phyloP scores from a whole-genome alignment of 2,329 filamentous ascomycete species.

The Penicillium sp. region DNA sequence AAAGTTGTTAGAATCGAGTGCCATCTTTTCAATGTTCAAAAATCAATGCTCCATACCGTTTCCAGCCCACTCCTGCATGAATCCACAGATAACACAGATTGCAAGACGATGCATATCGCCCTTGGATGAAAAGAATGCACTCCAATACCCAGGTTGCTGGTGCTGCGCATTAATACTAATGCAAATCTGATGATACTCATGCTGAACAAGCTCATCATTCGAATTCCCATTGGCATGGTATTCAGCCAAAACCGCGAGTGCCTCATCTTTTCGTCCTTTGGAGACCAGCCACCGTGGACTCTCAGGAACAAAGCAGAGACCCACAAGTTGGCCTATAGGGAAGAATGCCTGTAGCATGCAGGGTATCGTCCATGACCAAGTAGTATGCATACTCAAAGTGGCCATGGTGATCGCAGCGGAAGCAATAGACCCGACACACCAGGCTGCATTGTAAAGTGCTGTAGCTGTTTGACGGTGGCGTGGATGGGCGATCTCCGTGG shows the following conservation, averaged over 20 bases:
- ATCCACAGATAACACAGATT: slow-evolving; percentile 22
- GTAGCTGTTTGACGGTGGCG: slow-evolving; percentile 29
- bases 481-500: slow-evolving; percentile 32
- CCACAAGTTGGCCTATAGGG: slow-evolving; percentile 49
- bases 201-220: slow-evolving; percentile 26
- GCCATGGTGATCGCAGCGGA: slow-evolving; percentile 19
- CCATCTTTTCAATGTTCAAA: background rate
- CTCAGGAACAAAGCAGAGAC: slow-evolving; percentile 60
- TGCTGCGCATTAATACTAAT: slow-evolving; percentile 21
- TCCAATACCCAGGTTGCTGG: slow-evolving; percentile 18
- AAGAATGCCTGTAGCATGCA: slow-evolving; percentile 54
- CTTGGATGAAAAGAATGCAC: slow-evolving; percentile 16
- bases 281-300: slow-evolving; percentile 64
- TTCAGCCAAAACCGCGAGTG: slow-evolving; percentile 57
- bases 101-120: slow-evolving; percentile 22
- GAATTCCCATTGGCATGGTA: slow-evolving; percentile 57
- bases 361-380: slow-evolving; percentile 59
- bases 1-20: background rate
- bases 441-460: slow-evolving; percentile 32
- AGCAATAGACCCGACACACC: slow-evolving; percentile 23
- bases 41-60: slow-evolving; percentile 20
- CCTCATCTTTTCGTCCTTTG: slow-evolving; percentile 59
- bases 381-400: slow-evolving; percentile 15
- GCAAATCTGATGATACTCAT: slow-evolving; percentile 29
- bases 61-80: slow-evolving; percentile 30